phyloP scores from a whole-genome alignment of 768 basidiomycete species.

The Lenzites betulinus region DNA sequence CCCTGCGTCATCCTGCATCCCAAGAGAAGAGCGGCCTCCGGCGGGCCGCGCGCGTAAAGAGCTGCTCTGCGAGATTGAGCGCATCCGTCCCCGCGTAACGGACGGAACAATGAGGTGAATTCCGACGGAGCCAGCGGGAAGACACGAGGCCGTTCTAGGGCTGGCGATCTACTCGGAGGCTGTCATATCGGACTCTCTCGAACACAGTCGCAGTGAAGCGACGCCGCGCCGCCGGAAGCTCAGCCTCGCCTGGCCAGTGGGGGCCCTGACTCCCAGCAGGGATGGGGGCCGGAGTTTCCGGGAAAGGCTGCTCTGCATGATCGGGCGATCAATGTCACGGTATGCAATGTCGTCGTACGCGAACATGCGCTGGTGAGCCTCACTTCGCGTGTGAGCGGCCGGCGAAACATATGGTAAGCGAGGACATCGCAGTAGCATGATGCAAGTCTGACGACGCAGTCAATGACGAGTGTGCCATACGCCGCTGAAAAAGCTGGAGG shows the following conservation, averaged over 20 bases:
- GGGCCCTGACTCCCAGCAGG: neutral
- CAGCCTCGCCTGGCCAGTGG: neutral
- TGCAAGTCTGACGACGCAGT: no score
- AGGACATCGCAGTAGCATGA: neutral
- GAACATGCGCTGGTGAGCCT: neutral
- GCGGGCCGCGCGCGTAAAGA: neutral
- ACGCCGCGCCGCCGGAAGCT: neutral
- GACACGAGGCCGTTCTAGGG: constrained; percentile 8
- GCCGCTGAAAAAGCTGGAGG: neutral
- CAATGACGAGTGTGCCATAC: neutral
- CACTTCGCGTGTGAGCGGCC: neutral
- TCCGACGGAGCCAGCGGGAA: neutral
- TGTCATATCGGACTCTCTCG: neutral
- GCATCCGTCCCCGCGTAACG: neutral
- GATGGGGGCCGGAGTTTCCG: neutral
- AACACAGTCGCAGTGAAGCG: neutral
- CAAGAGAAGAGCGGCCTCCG: neutral
- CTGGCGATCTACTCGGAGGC: constrained; percentile 5
- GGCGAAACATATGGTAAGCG: neutral
- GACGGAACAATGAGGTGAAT: neutral
- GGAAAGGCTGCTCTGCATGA: neutral
- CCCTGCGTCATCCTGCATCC: no score
- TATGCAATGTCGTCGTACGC: neutral
- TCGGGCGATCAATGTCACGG: neutral
- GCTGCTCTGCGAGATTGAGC: neutral